phyloP scores from a whole-genome alignment of 1,284 basidiomycete genomes.

The Meira nashicola region DNA sequence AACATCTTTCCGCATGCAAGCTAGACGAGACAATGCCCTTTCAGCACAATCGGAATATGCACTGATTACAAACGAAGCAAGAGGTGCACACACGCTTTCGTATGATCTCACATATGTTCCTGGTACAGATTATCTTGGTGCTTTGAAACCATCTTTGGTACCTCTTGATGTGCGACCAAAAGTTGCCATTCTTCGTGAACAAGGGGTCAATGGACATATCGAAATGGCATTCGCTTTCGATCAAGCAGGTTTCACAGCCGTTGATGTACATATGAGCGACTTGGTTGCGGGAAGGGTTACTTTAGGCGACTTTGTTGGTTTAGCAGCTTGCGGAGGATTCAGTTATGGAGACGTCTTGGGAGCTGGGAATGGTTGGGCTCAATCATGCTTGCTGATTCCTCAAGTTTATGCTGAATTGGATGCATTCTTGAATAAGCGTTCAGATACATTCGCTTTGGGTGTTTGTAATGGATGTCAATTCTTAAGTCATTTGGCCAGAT shows the following conservation, averaged over 20 bases:
- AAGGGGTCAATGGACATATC: constrained; percentile 95
- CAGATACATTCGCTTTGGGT: constrained; percentile 80
- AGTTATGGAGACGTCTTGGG: constrained; percentile 98
- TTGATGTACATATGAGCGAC: constrained; percentile 98
- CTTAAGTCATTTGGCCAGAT: constrained; percentile 71
- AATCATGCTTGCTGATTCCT: constrained; percentile 78
- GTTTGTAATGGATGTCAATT: constrained; percentile 99
- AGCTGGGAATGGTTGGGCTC: constrained; percentile 95
- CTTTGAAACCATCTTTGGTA: constrained; percentile 20
- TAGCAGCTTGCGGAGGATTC: constrained; percentile 96
- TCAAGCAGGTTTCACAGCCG: constrained; percentile 83
- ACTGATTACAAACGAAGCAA: constrained; percentile 60
- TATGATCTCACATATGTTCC: constrained; percentile 48
- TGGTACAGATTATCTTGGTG: constrained; percentile 25
- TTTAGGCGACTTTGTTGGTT: constrained; percentile 71
- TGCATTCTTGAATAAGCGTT: constrained; percentile 67
- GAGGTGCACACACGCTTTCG: constrained; percentile 53
- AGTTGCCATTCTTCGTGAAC: constrained; percentile 92
- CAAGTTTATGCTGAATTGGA: constrained; percentile 70
- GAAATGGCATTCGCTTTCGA: constrained; percentile 99
- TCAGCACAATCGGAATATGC: constrained; percentile 77
- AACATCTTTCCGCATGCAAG: constrained; percentile 88
- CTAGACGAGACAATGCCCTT: constrained; percentile 75
- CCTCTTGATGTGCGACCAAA: constrained; percentile 62
- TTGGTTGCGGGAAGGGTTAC: constrained; percentile 69